phyloP scores from a whole-genome alignment of 1,139 yeast species.

The Yamadazyma dushanensis region DNA sequence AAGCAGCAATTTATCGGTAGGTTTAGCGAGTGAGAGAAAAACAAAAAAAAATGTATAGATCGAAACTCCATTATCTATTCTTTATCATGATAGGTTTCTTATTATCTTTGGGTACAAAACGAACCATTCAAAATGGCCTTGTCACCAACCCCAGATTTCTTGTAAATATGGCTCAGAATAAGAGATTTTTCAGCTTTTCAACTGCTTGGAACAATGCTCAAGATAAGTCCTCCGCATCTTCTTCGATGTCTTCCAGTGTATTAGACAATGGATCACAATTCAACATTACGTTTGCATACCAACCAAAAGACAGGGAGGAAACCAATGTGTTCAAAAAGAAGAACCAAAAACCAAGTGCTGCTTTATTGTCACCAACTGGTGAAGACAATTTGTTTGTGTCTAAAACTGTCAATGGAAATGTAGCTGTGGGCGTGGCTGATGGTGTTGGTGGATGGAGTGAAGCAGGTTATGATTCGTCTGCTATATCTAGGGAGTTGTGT shows the following conservation, averaged over 20 bases:
- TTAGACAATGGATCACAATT: conserved; percentile 27
- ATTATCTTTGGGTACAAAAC: conserved; percentile 27
- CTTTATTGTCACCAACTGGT: conserved; percentile 64
- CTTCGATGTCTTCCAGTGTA: conserved; percentile 19
- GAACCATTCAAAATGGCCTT: conserved; percentile 15
- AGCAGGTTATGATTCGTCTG: conserved; percentile 85
- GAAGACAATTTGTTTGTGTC: conserved; percentile 81
- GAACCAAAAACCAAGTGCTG: conserved; percentile 28
- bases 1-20: too few relatives aligned
- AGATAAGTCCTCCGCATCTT: conserved; percentile 13
- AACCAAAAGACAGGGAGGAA: conserved; percentile 65
- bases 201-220: conserved; percentile 20
- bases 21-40: too few relatives aligned
- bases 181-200: conserved; percentile 20
- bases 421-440: conserved; percentile 89
- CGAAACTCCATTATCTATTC: background rate
- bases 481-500: conserved; percentile 72
- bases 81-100: conserved; percentile 29
- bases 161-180: conserved; percentile 2
- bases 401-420: conserved; percentile 38
- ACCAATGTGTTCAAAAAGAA: conserved; percentile 41
- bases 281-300: conserved; percentile 66
- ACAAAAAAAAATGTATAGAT: conserved; percentile 2
- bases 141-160: conserved; percentile 6
- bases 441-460: conserved; percentile 99